Evolutionary conservation across 768 basidiomycete species (phyloP).

Genomic region (Boletellus emodensis): DNA sequence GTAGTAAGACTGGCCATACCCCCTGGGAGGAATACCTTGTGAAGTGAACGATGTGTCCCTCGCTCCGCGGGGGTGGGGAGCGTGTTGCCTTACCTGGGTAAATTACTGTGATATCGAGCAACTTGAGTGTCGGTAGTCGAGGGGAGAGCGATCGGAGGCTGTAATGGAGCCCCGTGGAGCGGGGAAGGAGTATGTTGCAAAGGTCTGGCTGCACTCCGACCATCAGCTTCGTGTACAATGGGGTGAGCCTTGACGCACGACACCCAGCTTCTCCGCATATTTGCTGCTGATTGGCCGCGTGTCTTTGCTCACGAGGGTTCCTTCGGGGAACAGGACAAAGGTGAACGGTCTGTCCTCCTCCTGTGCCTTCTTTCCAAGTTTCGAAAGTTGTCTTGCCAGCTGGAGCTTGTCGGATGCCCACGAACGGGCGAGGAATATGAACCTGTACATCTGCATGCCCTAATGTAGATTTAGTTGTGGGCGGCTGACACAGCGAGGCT

Average conservation of each 20-base stretch:
- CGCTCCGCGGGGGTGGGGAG: neutral
- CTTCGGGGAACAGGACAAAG: constrained; percentile 92
- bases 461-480: constrained; percentile 26
- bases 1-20: constrained; percentile 86
- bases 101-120: constrained; percentile 88
- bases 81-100: constrained; percentile 65
- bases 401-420: constrained; percentile 82
- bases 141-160: constrained; percentile 78
- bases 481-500: constrained; percentile 1
- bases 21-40: constrained; percentile 69
- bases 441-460: constrained; percentile 93
- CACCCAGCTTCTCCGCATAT: constrained; percentile 83
- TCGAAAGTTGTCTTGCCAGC: constrained; percentile 61
- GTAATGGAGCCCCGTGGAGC: constrained; percentile 88
- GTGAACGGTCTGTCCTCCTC: constrained; percentile 67
- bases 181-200: constrained; percentile 77
- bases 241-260: constrained; percentile 53
- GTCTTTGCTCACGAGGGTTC: constrained; percentile 84
- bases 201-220: constrained; percentile 60
- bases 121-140: constrained; percentile 66
- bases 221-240: constrained; percentile 11
- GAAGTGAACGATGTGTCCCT: neutral
- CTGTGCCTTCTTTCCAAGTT: constrained; percentile 67
- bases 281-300: constrained; percentile 83
- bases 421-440: constrained; percentile 89